These are phyloP conservation scores for Trametes elegans DNA, from an alignment of 768 basidiomycete genomes.

Conservation along the genomic window DNA sequence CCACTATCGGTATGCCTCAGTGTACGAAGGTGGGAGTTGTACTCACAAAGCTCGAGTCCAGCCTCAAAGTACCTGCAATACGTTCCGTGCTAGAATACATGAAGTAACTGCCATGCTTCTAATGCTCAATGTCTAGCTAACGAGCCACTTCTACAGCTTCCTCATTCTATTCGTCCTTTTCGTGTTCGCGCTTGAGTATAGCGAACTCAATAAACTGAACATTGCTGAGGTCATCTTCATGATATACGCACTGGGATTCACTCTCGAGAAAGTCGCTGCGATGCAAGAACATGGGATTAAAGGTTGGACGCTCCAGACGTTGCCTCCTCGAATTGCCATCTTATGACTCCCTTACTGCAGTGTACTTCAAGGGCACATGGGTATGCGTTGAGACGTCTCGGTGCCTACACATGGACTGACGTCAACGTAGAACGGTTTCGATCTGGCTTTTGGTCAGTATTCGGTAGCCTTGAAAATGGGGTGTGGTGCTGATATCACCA, in stretches of 20 bases:
- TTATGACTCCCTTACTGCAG: constrained; percentile 33
- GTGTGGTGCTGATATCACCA: constrained; percentile 26
- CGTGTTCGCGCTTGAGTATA: constrained; percentile 75
- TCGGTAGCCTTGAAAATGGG: background rate
- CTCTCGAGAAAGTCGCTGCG: constrained; percentile 88
- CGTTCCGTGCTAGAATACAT: constrained; percentile 87
- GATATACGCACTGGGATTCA: constrained; percentile 76
- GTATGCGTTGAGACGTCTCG: constrained; percentile 45
- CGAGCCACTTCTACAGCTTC: constrained; percentile 60
- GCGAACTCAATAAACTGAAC: constrained; percentile 61
- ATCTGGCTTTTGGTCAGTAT: constrained; percentile 81
- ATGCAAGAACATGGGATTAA: constrained; percentile 95
- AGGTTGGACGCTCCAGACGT: constrained; percentile 45
- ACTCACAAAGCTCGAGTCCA: no score
- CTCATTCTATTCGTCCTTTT: constrained; percentile 77
- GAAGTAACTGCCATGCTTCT: constrained; percentile 50
- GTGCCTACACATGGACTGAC: no score
- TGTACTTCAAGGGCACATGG: constrained; percentile 86
- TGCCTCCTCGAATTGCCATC: background rate
- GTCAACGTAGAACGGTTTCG: constrained; percentile 77
- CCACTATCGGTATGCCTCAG: constrained; percentile 74
- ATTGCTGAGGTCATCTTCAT: constrained; percentile 72
- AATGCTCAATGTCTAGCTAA: constrained; percentile 5
- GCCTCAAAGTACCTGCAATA: constrained; percentile 90
- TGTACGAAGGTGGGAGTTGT: no score